A percentile compares a stretch with the other conserved stretches of the same genome.
Conservation (phyloP, 2,329 filamentous ascomycete genomes). For the Colletotrichum salicis region DNA sequence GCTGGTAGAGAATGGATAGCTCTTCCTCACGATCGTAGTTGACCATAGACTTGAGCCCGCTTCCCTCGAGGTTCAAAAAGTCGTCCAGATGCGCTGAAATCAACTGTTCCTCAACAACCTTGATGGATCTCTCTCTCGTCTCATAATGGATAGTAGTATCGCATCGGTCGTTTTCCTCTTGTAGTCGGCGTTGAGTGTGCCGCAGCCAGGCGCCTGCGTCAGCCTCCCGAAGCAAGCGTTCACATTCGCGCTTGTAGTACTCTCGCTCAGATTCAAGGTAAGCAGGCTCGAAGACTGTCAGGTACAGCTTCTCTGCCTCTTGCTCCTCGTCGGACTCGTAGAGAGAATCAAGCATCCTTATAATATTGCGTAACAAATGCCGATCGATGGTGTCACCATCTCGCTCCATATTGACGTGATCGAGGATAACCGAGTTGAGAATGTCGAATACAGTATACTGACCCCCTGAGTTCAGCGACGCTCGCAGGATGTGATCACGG, state of each 20-base stretch:
- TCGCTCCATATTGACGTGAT: slow-evolving; percentile 92
- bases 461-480: slow-evolving; percentile 58
- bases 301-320: slow-evolving; percentile 83
- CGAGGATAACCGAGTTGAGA: slow-evolving; percentile 83
- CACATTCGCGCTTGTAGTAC: slow-evolving; percentile 83
- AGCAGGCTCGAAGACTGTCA: slow-evolving; percentile 81
- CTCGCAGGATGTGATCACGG: slow-evolving; percentile 83
- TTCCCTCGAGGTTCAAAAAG: slow-evolving; percentile 85
- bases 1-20: slow-evolving; percentile 80
- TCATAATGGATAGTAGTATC: slow-evolving; percentile 80
- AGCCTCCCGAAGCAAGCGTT: slow-evolving; percentile 77
- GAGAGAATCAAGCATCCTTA: slow-evolving; percentile 88
- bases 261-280: slow-evolving; percentile 76
- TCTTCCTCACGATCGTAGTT: slow-evolving; percentile 87
- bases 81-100: slow-evolving; percentile 82
- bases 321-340: slow-evolving; percentile 84
- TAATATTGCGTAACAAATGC: slow-evolving; percentile 81
- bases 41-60: slow-evolving; percentile 88
- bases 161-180: slow-evolving; percentile 85
- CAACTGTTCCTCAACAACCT: slow-evolving; percentile 83
- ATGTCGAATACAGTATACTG: slow-evolving; percentile 74
- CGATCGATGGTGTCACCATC: slow-evolving; percentile 90
- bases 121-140: slow-evolving; percentile 77
- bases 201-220: slow-evolving; percentile 86
- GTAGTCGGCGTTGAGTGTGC: slow-evolving; percentile 77